Evolutionary conservation across 129 eudicot genomes (phyloP).

Genomic region (Centella asiatica): DNA sequence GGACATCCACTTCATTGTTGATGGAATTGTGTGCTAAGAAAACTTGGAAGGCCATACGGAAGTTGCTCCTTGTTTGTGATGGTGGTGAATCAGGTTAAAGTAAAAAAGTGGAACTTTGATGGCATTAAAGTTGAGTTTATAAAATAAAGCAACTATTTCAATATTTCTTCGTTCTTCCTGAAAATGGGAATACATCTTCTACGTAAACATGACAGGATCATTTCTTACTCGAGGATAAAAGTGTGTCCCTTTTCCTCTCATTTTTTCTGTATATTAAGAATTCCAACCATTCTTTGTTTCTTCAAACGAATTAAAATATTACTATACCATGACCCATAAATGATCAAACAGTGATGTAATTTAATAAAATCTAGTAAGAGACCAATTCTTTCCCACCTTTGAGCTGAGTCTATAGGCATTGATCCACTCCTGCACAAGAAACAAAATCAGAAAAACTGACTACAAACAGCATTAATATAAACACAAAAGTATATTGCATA

Average conservation of each 20-base stretch:
- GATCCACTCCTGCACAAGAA: slow-evolving; percentile 44
- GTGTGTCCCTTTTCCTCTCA: background rate
- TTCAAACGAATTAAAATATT: background rate
- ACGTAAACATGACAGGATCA: background rate
- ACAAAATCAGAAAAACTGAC: slow-evolving; percentile 12
- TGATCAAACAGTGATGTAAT: background rate
- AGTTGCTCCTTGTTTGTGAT: no score
- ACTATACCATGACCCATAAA: no score
- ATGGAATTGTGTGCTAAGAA: no score
- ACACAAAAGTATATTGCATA: slow-evolving; percentile 10
- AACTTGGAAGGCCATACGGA: no score
- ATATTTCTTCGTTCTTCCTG: no score
- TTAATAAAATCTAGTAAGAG: background rate
- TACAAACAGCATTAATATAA: slow-evolving; percentile 2
- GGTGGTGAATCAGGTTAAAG: no score
- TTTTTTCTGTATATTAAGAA: background rate
- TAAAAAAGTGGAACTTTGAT: no score
- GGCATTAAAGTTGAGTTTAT: no score
- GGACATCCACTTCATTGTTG: no score
- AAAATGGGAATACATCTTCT: no score
- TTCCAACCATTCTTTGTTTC: background rate
- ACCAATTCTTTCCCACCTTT: slow-evolving; percentile 15
- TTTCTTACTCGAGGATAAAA: background rate
- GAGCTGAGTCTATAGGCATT: slow-evolving; percentile 29
- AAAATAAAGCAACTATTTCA: no score